phyloP scores from a whole-genome alignment of 2,329 filamentous ascomycete genomes.

The Metarhizium anisopliae region DNA sequence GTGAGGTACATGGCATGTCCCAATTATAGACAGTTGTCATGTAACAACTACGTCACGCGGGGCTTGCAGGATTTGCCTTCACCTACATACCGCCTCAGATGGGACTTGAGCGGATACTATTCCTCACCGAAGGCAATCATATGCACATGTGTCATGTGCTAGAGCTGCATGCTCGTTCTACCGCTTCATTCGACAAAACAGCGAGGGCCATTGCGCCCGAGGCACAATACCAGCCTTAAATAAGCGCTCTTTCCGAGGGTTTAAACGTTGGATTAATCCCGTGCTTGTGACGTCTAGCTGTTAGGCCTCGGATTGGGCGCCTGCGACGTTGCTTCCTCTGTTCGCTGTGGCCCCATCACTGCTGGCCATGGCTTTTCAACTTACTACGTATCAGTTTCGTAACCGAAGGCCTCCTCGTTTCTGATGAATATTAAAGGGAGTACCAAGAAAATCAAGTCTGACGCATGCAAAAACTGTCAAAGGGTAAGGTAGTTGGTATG shows the following conservation, averaged over 20 bases:
- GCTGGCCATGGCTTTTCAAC: not conserved
- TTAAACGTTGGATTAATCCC: not conserved
- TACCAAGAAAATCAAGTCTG: not conserved
- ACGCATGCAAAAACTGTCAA: not conserved
- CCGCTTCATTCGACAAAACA: not conserved
- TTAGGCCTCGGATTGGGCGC: not conserved
- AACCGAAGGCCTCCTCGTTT: not conserved
- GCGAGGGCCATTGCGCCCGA: not conserved
- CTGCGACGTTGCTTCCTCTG: not conserved
- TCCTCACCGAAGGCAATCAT: not conserved
- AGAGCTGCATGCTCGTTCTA: not conserved
- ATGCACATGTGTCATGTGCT: not conserved
- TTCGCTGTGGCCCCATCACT: not conserved
- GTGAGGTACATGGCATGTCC: not conserved
- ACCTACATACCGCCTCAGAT: not conserved
- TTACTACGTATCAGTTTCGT: not conserved
- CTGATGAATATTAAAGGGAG: not conserved
- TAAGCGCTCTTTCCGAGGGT: not conserved
- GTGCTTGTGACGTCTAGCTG: not conserved
- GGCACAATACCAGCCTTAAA: not conserved
- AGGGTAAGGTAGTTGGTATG: not conserved
- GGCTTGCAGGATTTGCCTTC: not conserved
- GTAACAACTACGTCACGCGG: not conserved
- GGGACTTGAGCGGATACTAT: not conserved
- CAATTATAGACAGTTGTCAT: not conserved